Conservation (phyloP, 352 stramenopile species). For the Phytophthora aleatoria region DNA sequence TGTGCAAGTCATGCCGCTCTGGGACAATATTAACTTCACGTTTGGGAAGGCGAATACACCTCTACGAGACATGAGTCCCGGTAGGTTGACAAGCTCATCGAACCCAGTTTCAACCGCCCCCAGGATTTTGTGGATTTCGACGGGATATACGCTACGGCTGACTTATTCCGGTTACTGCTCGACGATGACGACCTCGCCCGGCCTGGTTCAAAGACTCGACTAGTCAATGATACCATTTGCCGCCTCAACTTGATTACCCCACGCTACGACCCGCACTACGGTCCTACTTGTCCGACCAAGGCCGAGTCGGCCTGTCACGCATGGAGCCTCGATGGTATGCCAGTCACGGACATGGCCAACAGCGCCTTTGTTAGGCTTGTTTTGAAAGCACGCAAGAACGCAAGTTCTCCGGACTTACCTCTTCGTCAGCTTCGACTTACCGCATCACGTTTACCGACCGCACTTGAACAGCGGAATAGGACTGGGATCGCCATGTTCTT, state of each 20-base stretch:
- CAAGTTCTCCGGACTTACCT: not conserved
- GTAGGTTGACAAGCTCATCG: not conserved
- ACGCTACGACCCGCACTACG: not conserved
- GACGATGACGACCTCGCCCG: not conserved
- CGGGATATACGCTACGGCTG: not conserved
- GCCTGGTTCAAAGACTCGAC: not conserved
- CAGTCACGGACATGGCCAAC: conserved; percentile 5
- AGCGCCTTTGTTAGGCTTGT: conserved; percentile 6
- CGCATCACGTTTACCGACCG: not conserved
- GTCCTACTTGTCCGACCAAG: not conserved
- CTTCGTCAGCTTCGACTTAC: not conserved
- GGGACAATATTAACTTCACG: conserved; percentile 12
- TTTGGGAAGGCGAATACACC: conserved; percentile 1
- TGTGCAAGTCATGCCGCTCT: conserved; percentile 8
- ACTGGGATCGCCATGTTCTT: not conserved
- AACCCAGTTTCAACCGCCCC: not conserved
- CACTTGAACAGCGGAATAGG: not conserved
- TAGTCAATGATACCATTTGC: not conserved
- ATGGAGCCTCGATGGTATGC: not conserved
- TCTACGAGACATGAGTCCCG: not conserved
- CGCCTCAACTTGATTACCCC: conserved; percentile 1
- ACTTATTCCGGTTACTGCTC: not conserved
- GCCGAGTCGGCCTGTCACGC: conserved; percentile 9
- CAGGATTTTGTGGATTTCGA: conserved; percentile 11
- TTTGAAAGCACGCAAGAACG: not conserved